These are phyloP conservation scores for Myxozyma nipponensis DNA, from an alignment of 805 yeast species.

Conservation along the genomic window DNA sequence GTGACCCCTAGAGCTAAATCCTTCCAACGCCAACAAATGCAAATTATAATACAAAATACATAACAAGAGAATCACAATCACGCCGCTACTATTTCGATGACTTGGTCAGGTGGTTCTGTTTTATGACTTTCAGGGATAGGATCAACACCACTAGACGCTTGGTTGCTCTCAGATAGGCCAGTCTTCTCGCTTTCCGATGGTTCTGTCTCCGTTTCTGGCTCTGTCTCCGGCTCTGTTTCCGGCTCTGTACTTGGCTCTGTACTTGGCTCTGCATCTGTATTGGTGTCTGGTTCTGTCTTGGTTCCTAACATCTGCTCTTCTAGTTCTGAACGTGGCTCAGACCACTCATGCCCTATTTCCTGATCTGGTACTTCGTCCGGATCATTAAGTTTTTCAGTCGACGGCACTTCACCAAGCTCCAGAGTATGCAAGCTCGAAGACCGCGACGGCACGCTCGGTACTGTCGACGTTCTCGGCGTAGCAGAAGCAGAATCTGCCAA, in stretches of 20 bases:
- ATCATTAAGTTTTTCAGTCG: background rate
- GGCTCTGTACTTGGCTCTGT: background rate
- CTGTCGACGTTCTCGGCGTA: conserved; percentile 2
- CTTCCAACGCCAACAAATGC: background rate
- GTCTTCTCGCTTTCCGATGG: no score
- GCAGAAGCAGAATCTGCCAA: no score
- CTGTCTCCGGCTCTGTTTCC: background rate
- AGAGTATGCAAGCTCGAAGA: background rate
- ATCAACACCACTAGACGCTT: no score
- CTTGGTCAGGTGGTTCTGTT: no score
- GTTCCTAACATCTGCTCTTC: background rate
- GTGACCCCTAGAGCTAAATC: background rate
- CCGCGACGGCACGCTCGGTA: conserved; percentile 5
- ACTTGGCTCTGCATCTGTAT: no score
- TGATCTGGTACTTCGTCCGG: no score
- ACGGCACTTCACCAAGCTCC: background rate
- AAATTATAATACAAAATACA: background rate
- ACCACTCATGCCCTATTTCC: no score
- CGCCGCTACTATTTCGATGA: no score
- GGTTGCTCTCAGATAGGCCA: no score
- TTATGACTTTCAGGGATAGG: no score
- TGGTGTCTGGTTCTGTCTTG: no score
- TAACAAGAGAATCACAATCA: background rate
- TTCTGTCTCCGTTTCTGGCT: background rate
- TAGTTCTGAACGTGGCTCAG: no score